These are phyloP conservation scores for Ascocoryne sarcoides DNA, from an alignment of 2,329 filamentous ascomycete species.

Conservation along the genomic window DNA sequence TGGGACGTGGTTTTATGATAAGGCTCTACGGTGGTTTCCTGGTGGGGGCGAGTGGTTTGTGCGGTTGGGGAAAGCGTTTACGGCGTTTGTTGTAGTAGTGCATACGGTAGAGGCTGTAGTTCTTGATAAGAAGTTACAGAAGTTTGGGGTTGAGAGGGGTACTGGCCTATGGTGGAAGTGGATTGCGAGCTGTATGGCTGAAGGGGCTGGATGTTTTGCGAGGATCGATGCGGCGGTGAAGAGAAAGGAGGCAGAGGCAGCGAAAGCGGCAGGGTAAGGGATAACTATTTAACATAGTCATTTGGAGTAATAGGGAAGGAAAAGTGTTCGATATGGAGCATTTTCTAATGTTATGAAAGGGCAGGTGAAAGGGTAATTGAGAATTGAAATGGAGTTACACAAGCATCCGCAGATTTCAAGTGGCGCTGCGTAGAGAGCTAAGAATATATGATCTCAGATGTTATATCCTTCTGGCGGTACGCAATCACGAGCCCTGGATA, in stretches of 20 bases:
- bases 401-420: too few relatives aligned
- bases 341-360: too few relatives aligned
- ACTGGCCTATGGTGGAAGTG: conserved; percentile 44
- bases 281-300: too few relatives aligned
- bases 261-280: too few relatives aligned
- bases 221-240: conserved; percentile 43
- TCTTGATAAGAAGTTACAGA: conserved; percentile 41
- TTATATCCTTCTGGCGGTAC: too few relatives aligned
- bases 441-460: too few relatives aligned
- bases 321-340: too few relatives aligned
- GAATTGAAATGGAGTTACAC: too few relatives aligned
- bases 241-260: conserved; percentile 35
- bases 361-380: too few relatives aligned
- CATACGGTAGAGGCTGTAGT: conserved; percentile 55
- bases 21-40: conserved; percentile 44
- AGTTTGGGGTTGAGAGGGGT: conserved; percentile 39
- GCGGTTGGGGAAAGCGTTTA: conserved; percentile 49
- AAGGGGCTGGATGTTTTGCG: conserved; percentile 42
- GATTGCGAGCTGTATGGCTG: conserved; percentile 43
- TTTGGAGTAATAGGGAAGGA: too few relatives aligned
- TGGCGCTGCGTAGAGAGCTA: too few relatives aligned
- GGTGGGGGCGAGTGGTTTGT: conserved; percentile 49
- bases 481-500: too few relatives aligned
- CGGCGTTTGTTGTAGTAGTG: conserved; percentile 50
- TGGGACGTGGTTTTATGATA: conserved; percentile 40